Evolutionary conservation across 139 green algal species (phyloP).

Genomic region (Monoraphidium neglectum): DNA sequence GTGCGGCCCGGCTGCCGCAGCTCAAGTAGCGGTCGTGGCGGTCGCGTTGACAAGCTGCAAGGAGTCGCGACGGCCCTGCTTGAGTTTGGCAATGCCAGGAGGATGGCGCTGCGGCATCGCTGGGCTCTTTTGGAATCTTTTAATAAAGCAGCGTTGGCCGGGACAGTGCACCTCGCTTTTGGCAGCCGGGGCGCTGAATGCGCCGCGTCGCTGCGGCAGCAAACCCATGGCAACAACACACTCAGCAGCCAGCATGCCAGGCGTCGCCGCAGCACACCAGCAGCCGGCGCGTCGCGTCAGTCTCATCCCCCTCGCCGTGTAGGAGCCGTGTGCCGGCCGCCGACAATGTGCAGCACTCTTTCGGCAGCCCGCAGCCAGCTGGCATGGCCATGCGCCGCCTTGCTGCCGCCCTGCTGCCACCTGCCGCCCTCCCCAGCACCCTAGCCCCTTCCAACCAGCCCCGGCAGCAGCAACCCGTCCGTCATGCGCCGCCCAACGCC

Average conservation of each 20-base stretch:
- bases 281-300: too few relatives aligned
- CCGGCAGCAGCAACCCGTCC: too few relatives aligned
- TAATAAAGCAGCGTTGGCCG: not conserved
- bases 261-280: not conserved
- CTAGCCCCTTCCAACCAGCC: too few relatives aligned
- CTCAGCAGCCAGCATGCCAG: not conserved
- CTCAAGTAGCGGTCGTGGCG: not conserved
- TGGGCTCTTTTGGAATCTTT: not conserved
- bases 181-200: not conserved
- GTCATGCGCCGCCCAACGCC: not conserved
- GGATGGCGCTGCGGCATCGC: not conserved
- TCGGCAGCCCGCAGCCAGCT: too few relatives aligned
- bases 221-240: too few relatives aligned
- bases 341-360: not conserved
- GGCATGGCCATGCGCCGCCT: too few relatives aligned
- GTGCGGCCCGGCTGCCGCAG: slow-evolving; percentile 25
- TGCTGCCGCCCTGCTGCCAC: too few relatives aligned
- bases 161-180: not conserved
- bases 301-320: too few relatives aligned
- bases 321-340: not conserved
- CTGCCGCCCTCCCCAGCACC: too few relatives aligned
- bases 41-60: not conserved
- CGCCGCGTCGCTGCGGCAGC: too few relatives aligned
- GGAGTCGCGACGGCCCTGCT: not conserved
- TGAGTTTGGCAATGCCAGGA: not conserved